These are phyloP conservation scores for Neurospora sp. DNA, from an alignment of 495 filamentous ascomycete species.

Conservation along the genomic window DNA sequence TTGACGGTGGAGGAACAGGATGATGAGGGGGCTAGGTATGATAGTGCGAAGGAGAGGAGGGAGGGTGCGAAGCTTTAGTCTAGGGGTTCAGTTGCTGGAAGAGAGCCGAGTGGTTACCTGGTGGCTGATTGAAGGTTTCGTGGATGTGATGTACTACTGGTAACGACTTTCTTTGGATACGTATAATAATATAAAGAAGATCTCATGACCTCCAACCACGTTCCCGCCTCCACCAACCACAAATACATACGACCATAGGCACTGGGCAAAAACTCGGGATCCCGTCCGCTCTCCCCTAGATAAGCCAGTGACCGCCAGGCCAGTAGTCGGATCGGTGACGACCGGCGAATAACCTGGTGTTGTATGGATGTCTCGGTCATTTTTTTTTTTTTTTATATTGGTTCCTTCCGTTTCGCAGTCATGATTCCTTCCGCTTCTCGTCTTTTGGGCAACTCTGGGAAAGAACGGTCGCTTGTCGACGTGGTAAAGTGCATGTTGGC, in stretches of 20 bases:
- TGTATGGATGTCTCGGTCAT: not conserved
- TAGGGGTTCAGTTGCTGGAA: not conserved
- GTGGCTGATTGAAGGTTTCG: not conserved
- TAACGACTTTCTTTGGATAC: not conserved
- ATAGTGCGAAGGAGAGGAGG: slow-evolving; percentile 42
- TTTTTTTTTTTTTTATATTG: not conserved
- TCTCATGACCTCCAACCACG: not conserved
- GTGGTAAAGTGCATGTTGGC: not conserved
- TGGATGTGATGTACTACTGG: not conserved
- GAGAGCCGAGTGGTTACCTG: not conserved
- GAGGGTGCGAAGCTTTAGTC: slow-evolving; percentile 16
- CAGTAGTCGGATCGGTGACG: not conserved
- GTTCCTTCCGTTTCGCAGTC: not conserved
- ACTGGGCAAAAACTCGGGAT: slow-evolving; percentile 29
- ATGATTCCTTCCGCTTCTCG: not conserved
- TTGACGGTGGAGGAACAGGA: slow-evolving; percentile 69
- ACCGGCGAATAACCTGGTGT: not conserved
- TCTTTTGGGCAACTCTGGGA: not conserved
- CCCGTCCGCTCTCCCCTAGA: slow-evolving; percentile 34
- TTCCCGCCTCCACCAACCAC: not conserved
- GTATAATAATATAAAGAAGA: not conserved
- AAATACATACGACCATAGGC: not conserved
- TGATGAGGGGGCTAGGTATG: slow-evolving; percentile 65
- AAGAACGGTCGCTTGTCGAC: not conserved
- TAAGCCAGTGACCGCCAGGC: not conserved